phyloP scores from a whole-genome alignment of 176 grass and related monocot genomes.

The Elaeis guineensis region DNA sequence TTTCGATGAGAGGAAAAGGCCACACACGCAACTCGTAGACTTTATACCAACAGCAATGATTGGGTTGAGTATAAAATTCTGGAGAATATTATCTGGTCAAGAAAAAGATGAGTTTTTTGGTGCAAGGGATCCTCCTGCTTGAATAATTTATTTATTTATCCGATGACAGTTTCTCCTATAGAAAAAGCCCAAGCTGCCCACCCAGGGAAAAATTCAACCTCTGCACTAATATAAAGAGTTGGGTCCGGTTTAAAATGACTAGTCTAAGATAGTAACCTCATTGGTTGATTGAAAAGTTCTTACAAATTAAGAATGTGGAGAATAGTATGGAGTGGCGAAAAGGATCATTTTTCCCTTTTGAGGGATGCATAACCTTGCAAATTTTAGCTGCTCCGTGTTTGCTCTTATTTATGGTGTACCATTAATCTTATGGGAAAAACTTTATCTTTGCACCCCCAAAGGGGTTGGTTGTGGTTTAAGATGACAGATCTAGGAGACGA shows the following conservation, averaged over 20 bases:
- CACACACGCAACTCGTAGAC: background rate
- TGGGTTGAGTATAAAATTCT: background rate
- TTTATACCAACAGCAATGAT: background rate
- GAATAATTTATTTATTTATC: background rate
- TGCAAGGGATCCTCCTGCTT: background rate
- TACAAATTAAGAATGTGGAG: no score
- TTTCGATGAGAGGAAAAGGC: background rate
- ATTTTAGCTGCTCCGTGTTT: no score
- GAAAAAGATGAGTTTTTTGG: no score
- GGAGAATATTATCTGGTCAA: no score
- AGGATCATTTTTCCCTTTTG: no score
- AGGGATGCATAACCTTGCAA: no score
- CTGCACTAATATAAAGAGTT: background rate
- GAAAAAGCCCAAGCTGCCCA: background rate
- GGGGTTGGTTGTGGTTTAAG: no score
- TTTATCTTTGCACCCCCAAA: no score
- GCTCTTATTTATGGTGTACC: no score
- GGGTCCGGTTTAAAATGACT: conserved; percentile 7
- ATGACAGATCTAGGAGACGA: background rate
- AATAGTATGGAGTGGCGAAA: no score
- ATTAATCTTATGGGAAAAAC: no score
- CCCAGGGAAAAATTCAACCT: background rate
- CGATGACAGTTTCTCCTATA: background rate
- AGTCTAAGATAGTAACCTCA: background rate
- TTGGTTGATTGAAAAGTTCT: no score